Evolutionary conservation across 768 basidiomycete species (phyloP).

Genomic region (Amanita pseudoporphyria): DNA sequence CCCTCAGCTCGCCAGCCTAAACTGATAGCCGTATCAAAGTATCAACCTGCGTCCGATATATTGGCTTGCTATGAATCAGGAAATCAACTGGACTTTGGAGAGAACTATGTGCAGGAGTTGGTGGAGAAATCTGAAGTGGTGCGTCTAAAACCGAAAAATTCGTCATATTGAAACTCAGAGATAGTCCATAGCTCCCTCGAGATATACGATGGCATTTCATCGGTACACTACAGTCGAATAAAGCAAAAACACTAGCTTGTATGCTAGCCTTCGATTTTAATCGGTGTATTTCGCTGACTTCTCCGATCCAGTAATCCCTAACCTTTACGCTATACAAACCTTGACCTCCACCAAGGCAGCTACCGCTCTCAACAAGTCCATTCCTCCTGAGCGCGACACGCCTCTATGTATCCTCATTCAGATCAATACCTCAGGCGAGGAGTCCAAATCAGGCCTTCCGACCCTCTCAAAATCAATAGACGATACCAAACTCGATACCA

Average conservation of each 20-base stretch:
- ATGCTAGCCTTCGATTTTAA: constrained; percentile 13
- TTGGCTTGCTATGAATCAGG: constrained; percentile 72
- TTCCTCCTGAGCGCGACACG: constrained; percentile 41
- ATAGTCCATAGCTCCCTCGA: constrained; percentile 53
- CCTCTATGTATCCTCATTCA: constrained; percentile 83
- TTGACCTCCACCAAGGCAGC: constrained; percentile 77
- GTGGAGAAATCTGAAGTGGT: constrained; percentile 76
- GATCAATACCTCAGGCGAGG: constrained; percentile 94
- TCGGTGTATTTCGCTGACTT: not conserved
- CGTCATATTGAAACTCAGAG: not conserved
- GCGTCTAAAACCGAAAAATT: constrained; percentile 14
- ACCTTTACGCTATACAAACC: constrained; percentile 82
- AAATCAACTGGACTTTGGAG: constrained; percentile 81
- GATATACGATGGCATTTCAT: constrained; percentile 98
- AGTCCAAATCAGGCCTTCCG: constrained; percentile 76
- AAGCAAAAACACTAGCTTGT: constrained; percentile 85
- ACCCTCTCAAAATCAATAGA: constrained; percentile 29
- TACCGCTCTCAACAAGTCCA: constrained; percentile 63
- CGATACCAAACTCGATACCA: constrained; percentile 15
- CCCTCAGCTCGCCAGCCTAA: constrained; percentile 17
- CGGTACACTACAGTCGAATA: constrained; percentile 88
- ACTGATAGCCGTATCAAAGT: constrained; percentile 88
- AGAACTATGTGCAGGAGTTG: constrained; percentile 95
- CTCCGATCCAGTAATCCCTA: constrained; percentile 62
- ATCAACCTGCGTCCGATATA: constrained; percentile 85